Evolutionary conservation across 805 yeast species (phyloP).

Genomic region (Wickerhamomyces chaumierensis): DNA sequence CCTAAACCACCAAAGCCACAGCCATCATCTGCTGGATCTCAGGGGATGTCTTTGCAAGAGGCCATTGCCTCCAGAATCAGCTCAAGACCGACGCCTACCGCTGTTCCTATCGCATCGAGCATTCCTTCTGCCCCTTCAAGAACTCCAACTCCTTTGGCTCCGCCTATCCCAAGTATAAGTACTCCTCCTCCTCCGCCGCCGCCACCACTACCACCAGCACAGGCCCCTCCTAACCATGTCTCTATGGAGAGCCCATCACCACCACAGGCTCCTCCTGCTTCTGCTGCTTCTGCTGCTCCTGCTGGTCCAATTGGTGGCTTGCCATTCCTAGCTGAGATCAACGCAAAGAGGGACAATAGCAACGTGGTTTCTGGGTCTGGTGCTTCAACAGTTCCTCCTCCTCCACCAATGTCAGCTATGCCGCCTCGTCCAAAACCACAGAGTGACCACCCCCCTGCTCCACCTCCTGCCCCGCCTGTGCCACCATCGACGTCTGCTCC

Average conservation of each 20-base stretch:
- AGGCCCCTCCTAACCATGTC: constrained; percentile 4
- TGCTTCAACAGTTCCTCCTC: constrained; percentile 11
- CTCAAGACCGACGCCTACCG: neutral
- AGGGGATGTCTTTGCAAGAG: neutral
- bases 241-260: neutral
- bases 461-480: constrained; percentile 8
- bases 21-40: constrained; percentile 5
- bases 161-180: too few relatives aligned
- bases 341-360: constrained; percentile 33
- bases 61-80: neutral
- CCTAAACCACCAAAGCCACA: constrained; percentile 16
- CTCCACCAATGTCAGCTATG: constrained; percentile 17
- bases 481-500: constrained; percentile 13
- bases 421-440: too few relatives aligned
- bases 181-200: constrained; percentile 9
- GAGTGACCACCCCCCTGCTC: constrained; percentile 9
- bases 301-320: constrained; percentile 22
- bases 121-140: constrained; percentile 2
- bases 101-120: constrained; percentile 15
- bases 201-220: constrained; percentile 5
- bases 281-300: constrained; percentile 5
- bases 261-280: constrained; percentile 8
- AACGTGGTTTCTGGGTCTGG: constrained; percentile 24
- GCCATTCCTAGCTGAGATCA: constrained; percentile 38
- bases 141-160: constrained; percentile 12